A percentile compares a stretch with the other conserved stretches of the same genome.
Conservation (phyloP, 2,329 filamentous ascomycete genomes). For the Sarocladium kiliense region DNA sequence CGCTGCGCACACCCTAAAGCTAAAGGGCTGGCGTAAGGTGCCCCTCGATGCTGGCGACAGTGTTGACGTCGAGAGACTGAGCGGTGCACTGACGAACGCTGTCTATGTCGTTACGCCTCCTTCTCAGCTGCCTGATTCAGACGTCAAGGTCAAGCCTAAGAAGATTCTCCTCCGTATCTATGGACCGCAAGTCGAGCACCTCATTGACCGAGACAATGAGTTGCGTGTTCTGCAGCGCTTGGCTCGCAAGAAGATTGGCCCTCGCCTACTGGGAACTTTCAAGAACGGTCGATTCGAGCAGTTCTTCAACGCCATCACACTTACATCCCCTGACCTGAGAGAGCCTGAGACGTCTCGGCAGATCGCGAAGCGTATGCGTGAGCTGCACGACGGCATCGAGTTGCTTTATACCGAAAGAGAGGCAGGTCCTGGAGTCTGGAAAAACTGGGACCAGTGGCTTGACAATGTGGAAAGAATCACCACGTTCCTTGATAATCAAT, state of each 20-base stretch:
- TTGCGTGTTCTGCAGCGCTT: conserved; percentile 80
- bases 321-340: conserved; percentile 72
- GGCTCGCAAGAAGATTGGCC: conserved; percentile 88
- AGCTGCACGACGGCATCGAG: conserved; percentile 90
- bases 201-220: conserved; percentile 91
- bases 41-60: conserved; percentile 63
- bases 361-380: conserved; percentile 96
- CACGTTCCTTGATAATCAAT: conserved; percentile 51
- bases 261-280: conserved; percentile 85
- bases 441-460: conserved; percentile 93
- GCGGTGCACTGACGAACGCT: conserved; percentile 91
- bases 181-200: conserved; percentile 87
- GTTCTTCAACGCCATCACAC: conserved; percentile 78
- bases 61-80: conserved; percentile 70
- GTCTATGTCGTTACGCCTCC: conserved; percentile 93
- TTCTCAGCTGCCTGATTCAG: conserved; percentile 43
- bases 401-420: conserved; percentile 72
- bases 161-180: conserved; percentile 90
- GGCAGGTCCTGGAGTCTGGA: conserved; percentile 77
- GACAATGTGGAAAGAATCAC: conserved; percentile 58
- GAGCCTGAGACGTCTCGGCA: conserved; percentile 79
- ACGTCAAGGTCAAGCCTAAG: conserved; percentile 39
- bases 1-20: conserved; percentile 77
- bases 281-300: conserved; percentile 94
- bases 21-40: conserved; percentile 89